Base-by-base conservation (phyloP, 1,284 basidiomycete species). In the Tausonia pullulans region DNA sequence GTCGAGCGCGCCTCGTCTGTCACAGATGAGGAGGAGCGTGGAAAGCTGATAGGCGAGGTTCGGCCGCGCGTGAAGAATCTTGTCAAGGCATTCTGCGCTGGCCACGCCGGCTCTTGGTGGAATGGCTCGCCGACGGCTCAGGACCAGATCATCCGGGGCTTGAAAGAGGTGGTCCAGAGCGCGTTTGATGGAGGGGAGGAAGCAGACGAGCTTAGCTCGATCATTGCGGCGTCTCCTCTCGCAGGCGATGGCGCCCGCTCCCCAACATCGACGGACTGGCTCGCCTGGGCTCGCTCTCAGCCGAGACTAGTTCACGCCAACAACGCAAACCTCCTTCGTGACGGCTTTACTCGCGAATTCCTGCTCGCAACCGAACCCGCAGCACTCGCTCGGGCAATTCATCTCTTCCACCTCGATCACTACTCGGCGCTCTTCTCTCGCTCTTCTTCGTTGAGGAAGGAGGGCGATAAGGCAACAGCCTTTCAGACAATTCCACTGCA, bases 381-480 rank as follows among this genome's bases (percentile, higher is more conserved):
- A 13, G 50, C 39, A 4, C 41, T 64, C 48, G 66, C 66, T 39
- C 16, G 52, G 10, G 53, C 66, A 13, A 48, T 67, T 0, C 58
- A 64, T 49, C 45, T 44, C 13, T 67, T 63, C 59, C 62, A 67
- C 53, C 27, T 27, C 16, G 53, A 64, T 41, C 52, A 9, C 11
- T 63, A 60, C 39, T 27, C 58, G 14, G 57, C 60, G 41, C 64
- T 61, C 39, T 57, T 65, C 45, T n/a, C 40, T 14, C 45, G 50
- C 16, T 54, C n/a, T 7, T 4, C 49, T 5, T 53, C 41, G n/a
- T 48, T 43, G 43, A 58, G 44, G 45, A 27, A 27, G 27, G 27
- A 27, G 27, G 27, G 27, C 27, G 27, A 27, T 27, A 27, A 1
- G 27, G 27, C 27, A 27, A 27, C 27, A 27, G 1, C 27, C 27